These are phyloP conservation scores for Penicillium maclennaniae DNA, from an alignment of 495 filamentous ascomycete species.

Conservation along the genomic window DNA sequence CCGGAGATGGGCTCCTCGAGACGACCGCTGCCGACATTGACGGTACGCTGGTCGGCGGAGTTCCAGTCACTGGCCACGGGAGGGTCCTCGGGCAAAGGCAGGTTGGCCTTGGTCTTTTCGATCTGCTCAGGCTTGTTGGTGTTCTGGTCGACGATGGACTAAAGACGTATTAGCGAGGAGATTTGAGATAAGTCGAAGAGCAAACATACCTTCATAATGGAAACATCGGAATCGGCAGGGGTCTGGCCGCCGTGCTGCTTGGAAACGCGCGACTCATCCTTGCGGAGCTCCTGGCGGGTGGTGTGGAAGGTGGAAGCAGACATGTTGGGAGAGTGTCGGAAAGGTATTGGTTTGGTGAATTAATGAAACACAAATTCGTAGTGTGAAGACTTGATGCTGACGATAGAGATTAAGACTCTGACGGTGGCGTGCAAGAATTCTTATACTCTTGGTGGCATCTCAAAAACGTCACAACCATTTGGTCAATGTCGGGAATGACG, in stretches of 20 bases:
- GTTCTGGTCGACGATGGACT: slow-evolving; percentile 49
- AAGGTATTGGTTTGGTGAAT: not conserved
- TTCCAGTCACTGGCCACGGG: slow-evolving; percentile 73
- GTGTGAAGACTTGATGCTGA: too few relatives aligned
- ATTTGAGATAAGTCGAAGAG: not conserved
- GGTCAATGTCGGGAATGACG: slow-evolving; percentile 11
- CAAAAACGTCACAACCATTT: too few relatives aligned
- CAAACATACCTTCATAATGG: slow-evolving; percentile 41
- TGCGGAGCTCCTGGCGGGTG: slow-evolving; percentile 50
- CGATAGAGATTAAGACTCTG: too few relatives aligned
- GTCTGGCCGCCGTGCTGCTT: slow-evolving; percentile 36
- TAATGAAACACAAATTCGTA: not conserved
- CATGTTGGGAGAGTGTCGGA: slow-evolving; percentile 37
- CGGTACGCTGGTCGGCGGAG: slow-evolving; percentile 60
- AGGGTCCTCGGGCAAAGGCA: slow-evolving; percentile 75
- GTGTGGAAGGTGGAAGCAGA: slow-evolving; percentile 49
- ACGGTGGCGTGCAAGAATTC: not conserved
- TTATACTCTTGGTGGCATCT: not conserved
- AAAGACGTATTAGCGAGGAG: not conserved
- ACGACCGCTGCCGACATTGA: slow-evolving; percentile 64
- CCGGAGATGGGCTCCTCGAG: slow-evolving; percentile 51
- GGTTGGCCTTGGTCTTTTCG: slow-evolving; percentile 61
- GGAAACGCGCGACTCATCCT: slow-evolving; percentile 45
- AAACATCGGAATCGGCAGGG: slow-evolving; percentile 46
- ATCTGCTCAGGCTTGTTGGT: slow-evolving; percentile 60